A percentile compares a stretch with the other conserved stretches of the same genome.
phyloP scores from a whole-genome alignment of 2,329 filamentous ascomycete species.

The Phialemoniopsis sp. region DNA sequence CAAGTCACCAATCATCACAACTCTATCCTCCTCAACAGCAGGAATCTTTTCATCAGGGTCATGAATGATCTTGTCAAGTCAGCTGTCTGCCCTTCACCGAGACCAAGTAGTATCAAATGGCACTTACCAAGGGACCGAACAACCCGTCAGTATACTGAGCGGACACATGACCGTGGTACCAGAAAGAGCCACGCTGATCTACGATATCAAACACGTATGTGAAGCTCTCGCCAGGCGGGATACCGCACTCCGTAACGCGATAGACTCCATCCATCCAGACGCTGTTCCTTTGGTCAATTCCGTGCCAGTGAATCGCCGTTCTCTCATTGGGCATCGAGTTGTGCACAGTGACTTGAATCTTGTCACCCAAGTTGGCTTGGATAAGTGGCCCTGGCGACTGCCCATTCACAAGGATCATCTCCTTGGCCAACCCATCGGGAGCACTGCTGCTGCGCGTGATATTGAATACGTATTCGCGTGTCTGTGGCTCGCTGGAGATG shows the following conservation, averaged over 20 bases:
- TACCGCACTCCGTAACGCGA: constrained; percentile 52
- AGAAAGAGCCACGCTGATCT: constrained; percentile 28
- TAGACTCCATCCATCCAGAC: constrained; percentile 14
- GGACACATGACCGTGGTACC: constrained; percentile 59
- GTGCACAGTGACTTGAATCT: constrained; percentile 19
- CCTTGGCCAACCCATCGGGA: constrained; percentile 28
- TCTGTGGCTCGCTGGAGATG: constrained; percentile 4
- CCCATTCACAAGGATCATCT: constrained; percentile 32
- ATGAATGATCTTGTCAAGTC: constrained; percentile 23
- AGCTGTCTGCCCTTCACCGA: neutral
- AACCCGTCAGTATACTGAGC: constrained; percentile 63
- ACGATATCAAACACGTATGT: constrained; percentile 55
- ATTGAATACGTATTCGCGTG: constrained; percentile 26
- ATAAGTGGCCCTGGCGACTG: constrained; percentile 38
- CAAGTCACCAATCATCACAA: constrained; percentile 31
- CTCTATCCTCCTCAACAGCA: constrained; percentile 24
- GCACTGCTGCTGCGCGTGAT: constrained; percentile 21
- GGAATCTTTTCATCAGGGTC: constrained; percentile 25
- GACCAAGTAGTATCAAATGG: neutral
- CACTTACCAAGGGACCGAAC: constrained; percentile 52
- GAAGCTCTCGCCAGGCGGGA: constrained; percentile 50
- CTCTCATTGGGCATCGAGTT: constrained; percentile 23
- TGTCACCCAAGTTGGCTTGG: constrained; percentile 38
- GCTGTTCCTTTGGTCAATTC: constrained; percentile 5
- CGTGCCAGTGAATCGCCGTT: constrained; percentile 9